Conservation (phyloP, 805 yeast species). For the Pichia exigua region DNA sequence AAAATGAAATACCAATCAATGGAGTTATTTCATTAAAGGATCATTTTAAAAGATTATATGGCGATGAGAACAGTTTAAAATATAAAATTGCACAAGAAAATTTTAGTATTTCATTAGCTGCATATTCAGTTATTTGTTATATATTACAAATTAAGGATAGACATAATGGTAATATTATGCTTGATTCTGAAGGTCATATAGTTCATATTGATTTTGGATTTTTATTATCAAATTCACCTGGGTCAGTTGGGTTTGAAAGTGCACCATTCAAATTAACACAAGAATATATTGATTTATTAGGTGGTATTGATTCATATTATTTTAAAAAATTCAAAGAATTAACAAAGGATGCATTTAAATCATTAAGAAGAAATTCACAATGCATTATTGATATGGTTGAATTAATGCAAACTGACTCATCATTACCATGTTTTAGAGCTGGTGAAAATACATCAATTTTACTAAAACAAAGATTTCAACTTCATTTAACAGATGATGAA, state of each 20-base stretch:
- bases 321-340: conserved; percentile 54
- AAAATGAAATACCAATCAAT: conserved; percentile 64
- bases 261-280: conserved; percentile 91
- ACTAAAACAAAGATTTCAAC: conserved; percentile 73
- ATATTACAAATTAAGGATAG: conserved; percentile 90
- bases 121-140: conserved; percentile 86
- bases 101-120: conserved; percentile 81
- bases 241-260: conserved; percentile 94
- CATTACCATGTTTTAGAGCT: conserved; percentile 83
- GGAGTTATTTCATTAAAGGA: conserved; percentile 66
- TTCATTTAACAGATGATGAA: conserved; percentile 65
- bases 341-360: conserved; percentile 66
- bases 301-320: conserved; percentile 60
- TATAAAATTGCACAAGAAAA: conserved; percentile 75
- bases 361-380: conserved; percentile 65
- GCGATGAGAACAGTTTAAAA: conserved; percentile 44
- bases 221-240: conserved; percentile 88
- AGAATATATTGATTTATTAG: conserved; percentile 84
- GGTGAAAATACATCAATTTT: conserved; percentile 79
- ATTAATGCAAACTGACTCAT: conserved; percentile 87
- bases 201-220: conserved; percentile 95
- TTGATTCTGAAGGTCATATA: conserved; percentile 92
- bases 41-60: conserved; percentile 72
- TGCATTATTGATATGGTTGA: conserved; percentile 79
- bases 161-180: conserved; percentile 96